These are phyloP conservation scores for Triangularia setosa DNA, from an alignment of 2,329 filamentous ascomycete genomes.

Conservation along the genomic window DNA sequence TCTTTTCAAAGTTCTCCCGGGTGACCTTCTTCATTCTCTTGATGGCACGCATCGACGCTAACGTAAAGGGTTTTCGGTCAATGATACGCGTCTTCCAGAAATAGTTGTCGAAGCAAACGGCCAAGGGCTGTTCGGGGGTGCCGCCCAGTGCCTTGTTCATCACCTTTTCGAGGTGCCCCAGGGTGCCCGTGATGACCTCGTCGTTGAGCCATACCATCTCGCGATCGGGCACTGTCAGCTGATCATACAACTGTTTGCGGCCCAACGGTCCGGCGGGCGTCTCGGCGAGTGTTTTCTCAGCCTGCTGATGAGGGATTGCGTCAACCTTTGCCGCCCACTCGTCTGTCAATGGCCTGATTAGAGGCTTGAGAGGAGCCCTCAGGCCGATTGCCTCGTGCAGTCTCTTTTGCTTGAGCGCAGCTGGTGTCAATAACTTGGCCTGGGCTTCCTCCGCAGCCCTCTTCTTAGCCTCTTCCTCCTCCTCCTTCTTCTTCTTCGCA, in stretches of 20 bases:
- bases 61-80: conserved; percentile 38
- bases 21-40: conserved; percentile 50
- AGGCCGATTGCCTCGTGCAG: conserved; percentile 21
- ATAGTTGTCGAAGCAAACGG: conserved; percentile 60
- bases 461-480: background rate
- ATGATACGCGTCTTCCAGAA: conserved; percentile 47
- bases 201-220: conserved; percentile 67
- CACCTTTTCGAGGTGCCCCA: conserved; percentile 56
- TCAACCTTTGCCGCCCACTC: conserved; percentile 39
- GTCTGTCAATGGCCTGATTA: conserved; percentile 31
- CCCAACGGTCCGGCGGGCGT: conserved; percentile 20
- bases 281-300: conserved; percentile 29
- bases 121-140: conserved; percentile 52
- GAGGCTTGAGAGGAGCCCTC: conserved; percentile 24
- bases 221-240: background rate
- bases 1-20: conserved; percentile 58
- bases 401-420: too few relatives aligned
- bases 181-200: conserved; percentile 65
- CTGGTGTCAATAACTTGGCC: too few relatives aligned
- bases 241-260: background rate
- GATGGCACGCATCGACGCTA: conserved; percentile 51
- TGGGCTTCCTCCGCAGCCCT: too few relatives aligned
- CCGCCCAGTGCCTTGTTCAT: conserved; percentile 56
- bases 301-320: conserved; percentile 31
- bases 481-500: background rate